Conservation (phyloP, 176 grass and related monocot genomes). For the Juncus inflexus region DNA sequence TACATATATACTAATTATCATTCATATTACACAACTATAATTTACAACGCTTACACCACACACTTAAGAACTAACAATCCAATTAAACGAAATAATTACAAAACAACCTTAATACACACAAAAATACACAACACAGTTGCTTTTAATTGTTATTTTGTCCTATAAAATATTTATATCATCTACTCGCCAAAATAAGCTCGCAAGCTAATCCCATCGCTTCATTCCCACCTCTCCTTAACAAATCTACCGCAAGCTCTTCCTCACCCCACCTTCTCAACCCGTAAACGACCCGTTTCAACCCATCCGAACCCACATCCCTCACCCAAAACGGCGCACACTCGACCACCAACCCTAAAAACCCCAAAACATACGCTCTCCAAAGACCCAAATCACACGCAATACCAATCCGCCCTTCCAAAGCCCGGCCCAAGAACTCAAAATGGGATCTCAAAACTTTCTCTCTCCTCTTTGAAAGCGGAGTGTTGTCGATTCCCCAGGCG, state of each 20-base stretch:
- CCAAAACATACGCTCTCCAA: conserved; percentile 72
- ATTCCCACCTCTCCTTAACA: conserved; percentile 48
- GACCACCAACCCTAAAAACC: conserved; percentile 75
- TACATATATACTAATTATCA: too few species aligned
- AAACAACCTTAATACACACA: too few species aligned
- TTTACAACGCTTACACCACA: too few species aligned
- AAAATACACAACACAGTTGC: too few species aligned
- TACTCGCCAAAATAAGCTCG: conserved; percentile 60
- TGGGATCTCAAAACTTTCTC: conserved; percentile 57
- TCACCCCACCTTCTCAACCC: conserved; percentile 73
- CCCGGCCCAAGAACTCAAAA: conserved; percentile 71
- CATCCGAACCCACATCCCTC: conserved; percentile 60
- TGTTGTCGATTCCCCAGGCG: conserved; percentile 73
- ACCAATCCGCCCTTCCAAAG: conserved; percentile 74
- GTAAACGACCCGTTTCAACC: conserved; percentile 49
- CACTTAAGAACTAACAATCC: too few species aligned
- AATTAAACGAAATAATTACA: too few species aligned
- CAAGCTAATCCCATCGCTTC: conserved; percentile 55
- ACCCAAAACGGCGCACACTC: conserved; percentile 78
- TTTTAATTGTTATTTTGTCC: too few species aligned
- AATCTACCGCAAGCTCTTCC: conserved; percentile 53
- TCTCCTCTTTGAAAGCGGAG: conserved; percentile 49
- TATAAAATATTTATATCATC: conserved; percentile 25
- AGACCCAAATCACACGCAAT: conserved; percentile 63
- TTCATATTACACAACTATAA: too few species aligned